Conservation (phyloP, 495 filamentous ascomycete species). For the Trichodelitschia bisporula region DNA sequence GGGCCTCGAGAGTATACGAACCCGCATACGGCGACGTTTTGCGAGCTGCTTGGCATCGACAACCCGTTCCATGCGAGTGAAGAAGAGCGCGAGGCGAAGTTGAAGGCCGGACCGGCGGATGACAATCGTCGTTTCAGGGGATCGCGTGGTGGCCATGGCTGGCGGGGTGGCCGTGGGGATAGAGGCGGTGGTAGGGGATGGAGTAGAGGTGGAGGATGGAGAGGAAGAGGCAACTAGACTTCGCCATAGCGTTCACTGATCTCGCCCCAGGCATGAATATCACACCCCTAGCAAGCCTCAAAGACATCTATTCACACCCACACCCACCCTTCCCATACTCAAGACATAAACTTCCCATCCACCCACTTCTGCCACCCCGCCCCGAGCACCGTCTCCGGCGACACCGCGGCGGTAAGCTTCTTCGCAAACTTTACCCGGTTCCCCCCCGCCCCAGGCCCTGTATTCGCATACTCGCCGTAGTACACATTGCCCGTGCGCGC, state of each 20-base stretch:
- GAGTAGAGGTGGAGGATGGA: not conserved
- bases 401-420: constrained; percentile 20
- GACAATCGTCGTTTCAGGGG: not conserved
- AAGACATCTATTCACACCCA: too few relatives aligned
- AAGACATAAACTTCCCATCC: too few relatives aligned
- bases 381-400: constrained; percentile 26
- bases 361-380: constrained; percentile 19
- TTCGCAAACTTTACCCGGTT: constrained; percentile 30
- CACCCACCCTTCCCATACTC: too few relatives aligned
- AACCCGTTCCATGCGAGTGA: constrained; percentile 52
- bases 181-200: constrained; percentile 1
- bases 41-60: constrained; percentile 45
- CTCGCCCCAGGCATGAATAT: too few relatives aligned
- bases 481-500: constrained; percentile 26
- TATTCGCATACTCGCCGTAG: constrained; percentile 35
- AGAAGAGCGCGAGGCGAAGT: constrained; percentile 35
- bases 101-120: constrained; percentile 10
- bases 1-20: constrained; percentile 59
- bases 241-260: constrained; percentile 1
- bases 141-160: constrained; percentile 1
- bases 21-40: constrained; percentile 56
- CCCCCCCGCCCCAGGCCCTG: constrained; percentile 29
- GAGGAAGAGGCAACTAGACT: constrained; percentile 1
- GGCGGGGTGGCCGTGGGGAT: constrained; percentile 6
- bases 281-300: too few relatives aligned